Base-by-base conservation (phyloP, 176 grass and related monocot genomes). In the Paspalum vaginatum region DNA sequence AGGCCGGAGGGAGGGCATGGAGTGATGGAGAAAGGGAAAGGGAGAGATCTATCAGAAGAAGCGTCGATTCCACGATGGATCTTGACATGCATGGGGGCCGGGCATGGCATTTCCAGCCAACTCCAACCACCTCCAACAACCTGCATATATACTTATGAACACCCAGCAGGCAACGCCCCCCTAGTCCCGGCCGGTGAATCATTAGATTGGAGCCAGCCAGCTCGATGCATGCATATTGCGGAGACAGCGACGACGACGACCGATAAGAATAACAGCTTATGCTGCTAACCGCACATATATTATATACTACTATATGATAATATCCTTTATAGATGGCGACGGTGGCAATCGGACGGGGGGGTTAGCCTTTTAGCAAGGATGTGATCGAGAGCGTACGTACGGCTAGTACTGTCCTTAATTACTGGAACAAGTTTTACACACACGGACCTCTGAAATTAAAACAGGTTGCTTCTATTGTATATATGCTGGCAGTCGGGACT, bases 111-210 rank as follows among this genome's bases (percentile, higher is more conserved):
- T 89, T 85, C 87, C 56, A 63, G 87, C 87, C 87, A 89, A 89
- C 87, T 89, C 83, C 83, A 88, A 51, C 86, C 8, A 88, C 74
- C 43, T 69, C 61, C 75, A 89, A 50, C 83, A 17, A 65, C 37
- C 62, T 11, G 37, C 67, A 37, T 62, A n/a, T n/a, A n/a, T n/a
- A 32, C 32, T 32, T 32, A 32, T 32, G 32, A 1, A 32, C 32
- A 32, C 32, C 32, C n/a, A n/a, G n/a, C n/a, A n/a, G n/a, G n/a
- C n/a, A n/a, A n/a, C n/a, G n/a, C n/a, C n/a, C n/a, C n/a, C n/a
- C n/a, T n/a, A n/a, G n/a, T n/a, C 32, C 32, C 32, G 50, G 16
- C 24, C n/a, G 54, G 79, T 32, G 68, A 41, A 18, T 62, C 6
- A 22, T 56, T 21, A 18, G 8, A 56, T 21, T 49, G 22, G 44